Conservation (phyloP, 768 basidiomycete genomes). For the Pleurotus tuber-regium region DNA sequence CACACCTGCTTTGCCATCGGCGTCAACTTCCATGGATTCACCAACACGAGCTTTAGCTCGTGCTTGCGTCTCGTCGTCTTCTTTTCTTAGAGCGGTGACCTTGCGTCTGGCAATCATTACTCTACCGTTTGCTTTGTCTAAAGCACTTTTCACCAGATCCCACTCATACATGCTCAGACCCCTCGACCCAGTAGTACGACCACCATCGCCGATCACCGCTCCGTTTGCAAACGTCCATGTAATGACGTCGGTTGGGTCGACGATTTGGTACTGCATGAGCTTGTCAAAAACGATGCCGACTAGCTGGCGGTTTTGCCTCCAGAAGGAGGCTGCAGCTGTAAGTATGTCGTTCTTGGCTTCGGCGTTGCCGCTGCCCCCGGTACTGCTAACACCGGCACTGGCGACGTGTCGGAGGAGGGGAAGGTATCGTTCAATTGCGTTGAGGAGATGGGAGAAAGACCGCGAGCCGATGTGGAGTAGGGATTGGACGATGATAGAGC, state of each 20-base stretch:
- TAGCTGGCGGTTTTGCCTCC: slow-evolving; percentile 85
- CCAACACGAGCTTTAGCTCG: slow-evolving; percentile 63
- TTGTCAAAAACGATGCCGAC: slow-evolving; percentile 94
- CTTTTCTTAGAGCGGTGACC: slow-evolving; percentile 73
- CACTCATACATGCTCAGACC: slow-evolving; percentile 70
- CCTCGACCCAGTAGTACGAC: slow-evolving; percentile 34
- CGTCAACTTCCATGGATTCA: slow-evolving; percentile 72
- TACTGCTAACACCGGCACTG: slow-evolving; percentile 38
- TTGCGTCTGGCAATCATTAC: slow-evolving; percentile 76
- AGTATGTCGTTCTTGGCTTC: slow-evolving; percentile 74
- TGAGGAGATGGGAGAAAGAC: slow-evolving; percentile 96
- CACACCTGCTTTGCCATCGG: slow-evolving; percentile 52
- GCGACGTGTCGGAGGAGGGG: slow-evolving; percentile 68
- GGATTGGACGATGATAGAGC: slow-evolving; percentile 83
- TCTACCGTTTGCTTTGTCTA: slow-evolving; percentile 91
- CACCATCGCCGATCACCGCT: slow-evolving; percentile 34
- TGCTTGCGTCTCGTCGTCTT: slow-evolving; percentile 85
- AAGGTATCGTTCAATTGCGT: slow-evolving; percentile 94
- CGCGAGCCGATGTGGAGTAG: slow-evolving; percentile 89
- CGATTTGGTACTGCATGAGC: slow-evolving; percentile 96
- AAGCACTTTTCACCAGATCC: slow-evolving; percentile 77
- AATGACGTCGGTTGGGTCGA: slow-evolving; percentile 91
- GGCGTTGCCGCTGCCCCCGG: slow-evolving; percentile 35
- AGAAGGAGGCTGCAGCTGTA: slow-evolving; percentile 70
- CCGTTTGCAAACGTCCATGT: slow-evolving; percentile 74